phyloP scores from a whole-genome alignment of 441 rosid genomes.

The Corymbia calophylla region DNA sequence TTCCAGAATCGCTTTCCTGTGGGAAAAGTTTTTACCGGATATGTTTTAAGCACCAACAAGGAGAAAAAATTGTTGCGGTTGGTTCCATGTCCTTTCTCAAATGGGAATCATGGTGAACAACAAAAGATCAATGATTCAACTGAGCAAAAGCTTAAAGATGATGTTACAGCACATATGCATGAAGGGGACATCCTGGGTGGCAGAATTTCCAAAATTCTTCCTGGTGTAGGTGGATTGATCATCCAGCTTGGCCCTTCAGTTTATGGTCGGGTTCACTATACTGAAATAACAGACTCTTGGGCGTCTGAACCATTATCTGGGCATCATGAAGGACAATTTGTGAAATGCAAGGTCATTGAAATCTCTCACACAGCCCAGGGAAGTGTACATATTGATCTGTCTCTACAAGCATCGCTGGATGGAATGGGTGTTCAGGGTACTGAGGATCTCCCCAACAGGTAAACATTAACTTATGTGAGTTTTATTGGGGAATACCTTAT shows the following conservation, averaged over 20 bases:
- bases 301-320: conserved; percentile 68
- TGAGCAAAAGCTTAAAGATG: conserved; percentile 20
- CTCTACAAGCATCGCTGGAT: conserved; percentile 54
- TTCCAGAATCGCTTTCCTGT: conserved; percentile 53
- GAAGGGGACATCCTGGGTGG: conserved; percentile 88
- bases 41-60: conserved; percentile 57
- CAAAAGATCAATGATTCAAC: conserved; percentile 13
- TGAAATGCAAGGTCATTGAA: conserved; percentile 92
- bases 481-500: not conserved
- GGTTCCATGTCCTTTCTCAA: conserved; percentile 51
- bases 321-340: conserved; percentile 75
- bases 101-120: conserved; percentile 13
- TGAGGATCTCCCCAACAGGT: conserved; percentile 37
- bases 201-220: conserved; percentile 66
- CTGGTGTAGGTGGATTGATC: conserved; percentile 80
- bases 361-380: conserved; percentile 57
- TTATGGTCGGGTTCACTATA: conserved; percentile 84
- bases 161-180: conserved; percentile 39
- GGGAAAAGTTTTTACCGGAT: conserved; percentile 66
- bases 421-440: conserved; percentile 46
- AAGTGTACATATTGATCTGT: conserved; percentile 68
- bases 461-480: conserved; percentile 16
- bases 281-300: conserved; percentile 77
- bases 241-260: conserved; percentile 83
- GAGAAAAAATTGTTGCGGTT: conserved; percentile 69